phyloP scores from a whole-genome alignment of 2,329 filamentous ascomycete species.

The Cladophialophora exuberans region DNA sequence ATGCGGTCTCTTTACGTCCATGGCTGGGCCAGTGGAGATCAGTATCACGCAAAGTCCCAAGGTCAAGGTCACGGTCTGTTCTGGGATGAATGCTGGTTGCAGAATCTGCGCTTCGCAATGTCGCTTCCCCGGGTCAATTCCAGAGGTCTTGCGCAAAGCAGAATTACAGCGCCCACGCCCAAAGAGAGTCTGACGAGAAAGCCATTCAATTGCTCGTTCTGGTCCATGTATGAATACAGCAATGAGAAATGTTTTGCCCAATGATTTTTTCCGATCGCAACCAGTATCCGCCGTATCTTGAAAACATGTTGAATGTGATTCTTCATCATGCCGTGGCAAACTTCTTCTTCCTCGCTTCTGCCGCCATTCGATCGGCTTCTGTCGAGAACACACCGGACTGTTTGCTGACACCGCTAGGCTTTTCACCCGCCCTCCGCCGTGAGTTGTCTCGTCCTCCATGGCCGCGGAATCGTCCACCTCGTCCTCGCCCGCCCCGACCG shows the following conservation, averaged over 20 bases:
- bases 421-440: slow-evolving; percentile 31
- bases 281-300: background rate
- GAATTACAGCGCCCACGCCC: no score
- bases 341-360: slow-evolving; percentile 53
- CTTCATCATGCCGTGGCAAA: slow-evolving; percentile 38
- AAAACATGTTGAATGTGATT: background rate
- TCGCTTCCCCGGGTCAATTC: no score
- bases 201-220: background rate
- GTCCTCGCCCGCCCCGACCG: slow-evolving; percentile 34
- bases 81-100: no score
- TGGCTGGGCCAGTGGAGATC: no score
- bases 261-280: background rate
- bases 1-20: no score
- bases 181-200: no score
- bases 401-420: slow-evolving; percentile 36
- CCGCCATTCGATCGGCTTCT: slow-evolving; percentile 47
- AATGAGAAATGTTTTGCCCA: background rate
- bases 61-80: no score
- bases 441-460: slow-evolving; percentile 29
- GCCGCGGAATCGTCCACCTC: slow-evolving; percentile 30
- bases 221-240: slow-evolving; percentile 7
- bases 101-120: no score
- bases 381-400: slow-evolving; percentile 33
- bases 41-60: no score
- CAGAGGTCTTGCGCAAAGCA: no score